Base-by-base conservation (phyloP, 768 basidiomycete genomes). In the Mycena epipterygia region DNA sequence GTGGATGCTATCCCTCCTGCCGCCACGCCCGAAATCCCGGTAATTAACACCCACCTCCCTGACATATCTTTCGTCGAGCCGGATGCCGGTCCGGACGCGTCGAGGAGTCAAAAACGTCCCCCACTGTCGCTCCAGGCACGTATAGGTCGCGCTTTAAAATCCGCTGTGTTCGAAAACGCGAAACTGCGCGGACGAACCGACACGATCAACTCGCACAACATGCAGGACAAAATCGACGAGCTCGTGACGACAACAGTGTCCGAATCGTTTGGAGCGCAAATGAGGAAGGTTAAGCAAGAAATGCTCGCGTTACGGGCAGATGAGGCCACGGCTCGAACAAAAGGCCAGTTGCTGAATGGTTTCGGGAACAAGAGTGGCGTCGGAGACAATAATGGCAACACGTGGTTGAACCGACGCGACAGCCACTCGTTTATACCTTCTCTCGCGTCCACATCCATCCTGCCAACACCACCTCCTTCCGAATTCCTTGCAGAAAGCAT, bases 401-500 rank as follows among this genome's bases (percentile, higher is more conserved):
- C 49, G 57, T 65, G 69, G 69, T 29, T 56, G 41, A 66, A 48
- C 16, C 64, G 57, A 53, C 68, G 62, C 68, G 62, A 58, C 35
- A 53, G 64, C 27, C 49, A 60, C 51, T 70, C 64, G 29, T 58
- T 55, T 27, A 33, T 49, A 23, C 46, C 48, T 51, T 58, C 64
- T 8, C 27, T 55, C 23, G 70, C 70, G 53, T 71, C 70, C 35
- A 71, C 70, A 21, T 71, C 70, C 13, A 53, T 42, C 42, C 55
- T 71, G 9, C 70, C 70, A 7, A 71, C 64, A 49, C 70, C 70
- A 1, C 70, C 60, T 29, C 53, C 70, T 7, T 67, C 70, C 16
- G 64, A 66, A 32, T 27, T 30, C 42, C 46, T 53, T 21, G 12
- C 48, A 46, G 64, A 66, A 51, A 63, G n/a, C 39, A 57, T 44